phyloP scores from a whole-genome alignment of 179 eudicot species.

The Silene vulgaris region DNA sequence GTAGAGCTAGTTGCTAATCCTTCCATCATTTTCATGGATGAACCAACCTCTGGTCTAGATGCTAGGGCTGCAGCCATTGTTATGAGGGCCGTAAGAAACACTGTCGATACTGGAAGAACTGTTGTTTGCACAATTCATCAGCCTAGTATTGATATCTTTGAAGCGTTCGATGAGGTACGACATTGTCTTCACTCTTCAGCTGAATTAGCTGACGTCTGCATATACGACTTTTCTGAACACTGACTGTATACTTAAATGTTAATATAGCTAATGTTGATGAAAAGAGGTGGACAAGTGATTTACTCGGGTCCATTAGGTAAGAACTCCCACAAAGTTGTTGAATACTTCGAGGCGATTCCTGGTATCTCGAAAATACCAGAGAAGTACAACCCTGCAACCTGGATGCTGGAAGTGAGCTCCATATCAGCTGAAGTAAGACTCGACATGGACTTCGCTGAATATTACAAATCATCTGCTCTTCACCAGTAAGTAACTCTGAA shows the following conservation, averaged over 20 bases:
- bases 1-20: slow-evolving; percentile 96
- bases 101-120: slow-evolving; percentile 92
- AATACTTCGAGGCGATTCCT: slow-evolving; percentile 75
- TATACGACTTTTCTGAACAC: neutral
- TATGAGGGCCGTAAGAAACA: slow-evolving; percentile 93
- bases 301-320: slow-evolving; percentile 84
- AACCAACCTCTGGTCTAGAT: slow-evolving; percentile 95
- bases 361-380: slow-evolving; percentile 74
- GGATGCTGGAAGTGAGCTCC: slow-evolving; percentile 96
- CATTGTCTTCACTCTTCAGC: neutral
- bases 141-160: slow-evolving; percentile 93
- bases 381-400: slow-evolving; percentile 88
- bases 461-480: slow-evolving; percentile 61
- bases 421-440: slow-evolving; percentile 60
- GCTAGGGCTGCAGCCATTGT: slow-evolving; percentile 99
- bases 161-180: slow-evolving; percentile 88
- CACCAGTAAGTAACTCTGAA: slow-evolving; percentile 52
- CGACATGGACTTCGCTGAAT: slow-evolving; percentile 66
- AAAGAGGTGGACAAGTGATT: slow-evolving; percentile 92
- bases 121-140: slow-evolving; percentile 98
- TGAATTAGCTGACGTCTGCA: neutral
- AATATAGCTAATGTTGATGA: slow-evolving; percentile 67
- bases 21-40: slow-evolving; percentile 95
- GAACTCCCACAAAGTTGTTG: slow-evolving; percentile 69
- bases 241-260: too few relatives aligned